Base-by-base conservation (phyloP, 2,329 filamentous ascomycete species). In the Alternaria panax region DNA sequence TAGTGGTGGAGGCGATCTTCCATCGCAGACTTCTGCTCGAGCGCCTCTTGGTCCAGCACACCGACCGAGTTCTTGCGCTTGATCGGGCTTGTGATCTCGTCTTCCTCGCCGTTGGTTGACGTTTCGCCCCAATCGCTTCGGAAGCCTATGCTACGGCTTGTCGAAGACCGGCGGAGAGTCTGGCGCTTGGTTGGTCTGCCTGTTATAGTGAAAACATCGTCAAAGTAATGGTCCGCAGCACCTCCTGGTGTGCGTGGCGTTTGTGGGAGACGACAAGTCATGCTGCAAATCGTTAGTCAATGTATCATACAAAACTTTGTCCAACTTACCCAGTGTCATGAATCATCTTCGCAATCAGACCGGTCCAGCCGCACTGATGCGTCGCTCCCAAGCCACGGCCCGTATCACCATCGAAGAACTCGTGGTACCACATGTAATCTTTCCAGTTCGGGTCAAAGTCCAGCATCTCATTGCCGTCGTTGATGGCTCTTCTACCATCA, bases 331-430 rank as follows among this genome's bases (percentile, higher is more conserved):
- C 94, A 68, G 94, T 97, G 74, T 98, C 95, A 71, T 98, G 94
- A 60, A 98, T 98, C 87, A 98, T 91, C 80, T 96, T 93, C 25
- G 94, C 94, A 76, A 98, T 93, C 67, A 98, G 80, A 24, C 94
- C 94, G 36, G 94, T 97, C 94, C 95, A 98, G 50, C 94, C 94
- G 74, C 92, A 97, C 79, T 98, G 95, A 79, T 98, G 95, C 47
- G 90, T 94, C 36, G 94, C 92, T 57, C 94, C 94, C 1, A 98
- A 85, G 16, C 95, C 94, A 67, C 93, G 90, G 14, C 94, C 94
- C 51, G 85, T 89, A 76, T 98, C 93, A 38, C 93, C 94, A 74
- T 98, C 94, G 75, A 98, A 98, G 84, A 96, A 98, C 78, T 98
- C 94, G 75, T 96, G 91, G 84, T 96, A 98, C 92, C 92, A 97